Base-by-base conservation (phyloP, 2,329 filamentous ascomycete genomes). In the Drechslerella dactyloides region DNA sequence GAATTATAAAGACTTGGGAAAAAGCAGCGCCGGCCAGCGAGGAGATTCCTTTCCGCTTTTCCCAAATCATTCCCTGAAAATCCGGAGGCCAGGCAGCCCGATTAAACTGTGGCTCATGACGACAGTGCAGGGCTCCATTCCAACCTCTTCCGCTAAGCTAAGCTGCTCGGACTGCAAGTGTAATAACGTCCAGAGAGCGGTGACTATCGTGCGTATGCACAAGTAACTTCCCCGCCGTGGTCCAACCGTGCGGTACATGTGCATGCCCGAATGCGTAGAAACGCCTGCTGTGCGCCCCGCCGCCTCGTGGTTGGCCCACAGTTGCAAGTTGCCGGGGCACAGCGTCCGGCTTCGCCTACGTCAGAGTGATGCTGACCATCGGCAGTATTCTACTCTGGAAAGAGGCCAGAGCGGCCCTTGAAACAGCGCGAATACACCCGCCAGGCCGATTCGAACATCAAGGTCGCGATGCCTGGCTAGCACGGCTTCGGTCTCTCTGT, bases 51-150 rank as follows among this genome's bases (percentile, higher is more conserved):
- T 48, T 11, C 44, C 44, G 48, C 37, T 55, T 23, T 24, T 51
- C 54, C 23, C 40, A 42, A 54, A 21, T 27, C 19, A 19, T 30
- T 24, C 23, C 15, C 46, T 33, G 19, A 19, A 24, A 54, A 54
- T 33, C 35, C 50, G 35, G 21, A 50, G 21, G 27, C 27, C 57
- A 37, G 21, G 57, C 50, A 60, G 40, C 44, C 13, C 30, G 19
- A 61, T 61, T 62, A 40, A 46, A 21, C 42, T 58, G 53, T 62
- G 57, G 50, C 40, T 52, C 52, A 62, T 69, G 64, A 69, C 57
- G 64, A 62, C 64, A 58, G 7, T 44, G 37, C 56, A 44, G 24
- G 35, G 5, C 23, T 21, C 23, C 5, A 33, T 33, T 33, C 27
- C 27, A 33, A 33, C 27, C 27, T 4, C 27, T 33, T 33, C 27